Base-by-base conservation (phyloP, 2,329 filamentous ascomycete species). In the Aspergillus niger region DNA sequence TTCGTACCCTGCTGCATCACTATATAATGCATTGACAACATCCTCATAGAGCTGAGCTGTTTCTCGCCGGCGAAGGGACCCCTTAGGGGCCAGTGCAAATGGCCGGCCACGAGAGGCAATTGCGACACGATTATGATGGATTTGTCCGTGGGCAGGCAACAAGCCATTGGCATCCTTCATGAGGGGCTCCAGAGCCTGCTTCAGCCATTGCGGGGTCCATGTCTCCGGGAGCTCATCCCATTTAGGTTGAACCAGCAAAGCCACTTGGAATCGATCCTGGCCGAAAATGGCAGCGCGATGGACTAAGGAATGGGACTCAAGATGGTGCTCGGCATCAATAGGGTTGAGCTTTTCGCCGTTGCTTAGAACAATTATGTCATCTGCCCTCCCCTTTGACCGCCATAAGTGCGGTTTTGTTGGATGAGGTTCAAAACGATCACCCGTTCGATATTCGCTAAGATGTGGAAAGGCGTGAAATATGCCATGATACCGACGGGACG, bases 41-140 rank as follows among this genome's bases (percentile, higher is more conserved):
- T 55, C 26, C 10, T 44, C 41, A 41, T 67, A 69, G 24, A 59
- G 51, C 11, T 50, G 30, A 11, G 57, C 28, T 3, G 62, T 47
- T 3, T 54, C 22, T 24, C 59, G 50, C 49, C 26, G 63, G 57
- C n/a, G 59, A 51, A 28, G 55, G 41, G 24, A 26, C 6, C 79
- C 77, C 66, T 84, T 83, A 3, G 77, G 74, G 0, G 82, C 79
- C 5, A 73, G 73, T 1, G 74, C 62, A 39, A 83, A 81, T 0
- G 79, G 78, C 64, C 79, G 80, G 11, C 72, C 69, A 6, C 69
- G 67, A 13, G 75, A 72, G 0, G 79, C 67, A 43, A 83, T 67
- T 0, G 74, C 67, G 20, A 83, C 71, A 52, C 76, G 78, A 4
- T 76, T 73, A 38, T 72, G 74, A 44, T 72, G 72, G 3, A 85